Evolutionary conservation across 768 basidiomycete species (phyloP), one percentile per base, ranked within the genome.

Genomic region (Macrolepiota fuliginosa): DNA sequence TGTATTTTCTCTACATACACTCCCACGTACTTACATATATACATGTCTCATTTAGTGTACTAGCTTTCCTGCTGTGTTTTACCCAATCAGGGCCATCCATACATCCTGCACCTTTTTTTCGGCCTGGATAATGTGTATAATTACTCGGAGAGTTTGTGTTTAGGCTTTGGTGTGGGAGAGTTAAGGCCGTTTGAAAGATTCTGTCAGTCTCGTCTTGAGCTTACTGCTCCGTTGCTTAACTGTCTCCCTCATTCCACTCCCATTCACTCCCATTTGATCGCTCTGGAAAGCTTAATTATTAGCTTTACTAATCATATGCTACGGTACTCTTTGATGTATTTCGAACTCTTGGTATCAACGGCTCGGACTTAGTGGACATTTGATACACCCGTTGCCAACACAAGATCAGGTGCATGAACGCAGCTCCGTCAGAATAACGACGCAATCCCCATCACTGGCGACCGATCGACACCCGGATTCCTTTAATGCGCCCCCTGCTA

Each of bases 1-100:
- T 7, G 29, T 24, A 19, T 17, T 11, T 42, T 59, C 37, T 39
- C 53, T 49, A 40, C 54, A 47, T 47, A 4, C 37, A 22, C 17
- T 24, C 27, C 12, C 57, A 22, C 50, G 7, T 45, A 19, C 35
- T 35, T 22, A 49, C 32, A 57, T 36, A 49, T 52, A 60, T 46
- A 42, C 29, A 40, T 36, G 13, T 55, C n/a, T 53, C 24, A 46
- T 60, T 54, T 46, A 54, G 53, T 61, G 45, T 61, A 39, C 32
- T 19, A 24, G 46, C 13, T 40, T 13, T 22, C 32, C 42, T 13
- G 36, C 7, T 19, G n/a, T 39, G 22, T 39, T 40, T 17, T 58
- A 25, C 35, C 15, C n/a, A 13, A 50, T 12, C 36, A 39, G 17
- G 35, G n/a, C 15, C 51, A 32, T 17, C 29, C 32, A 35, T n/a